Base-by-base conservation (phyloP, 129 eudicot species). In the Centaurea solstitialis region DNA sequence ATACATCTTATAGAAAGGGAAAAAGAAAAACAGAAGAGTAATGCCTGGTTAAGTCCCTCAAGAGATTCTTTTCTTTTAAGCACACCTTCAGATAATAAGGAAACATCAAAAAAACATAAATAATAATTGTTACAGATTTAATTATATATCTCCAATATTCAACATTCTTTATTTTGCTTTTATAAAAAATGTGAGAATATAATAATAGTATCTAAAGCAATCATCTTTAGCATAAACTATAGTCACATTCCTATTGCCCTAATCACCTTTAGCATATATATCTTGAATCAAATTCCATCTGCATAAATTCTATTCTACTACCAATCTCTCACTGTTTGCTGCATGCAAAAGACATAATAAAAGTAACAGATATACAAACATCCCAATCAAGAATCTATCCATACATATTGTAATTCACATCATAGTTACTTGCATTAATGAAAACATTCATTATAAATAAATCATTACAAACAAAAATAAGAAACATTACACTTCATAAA, bases 201-300 rank as follows among this genome's bases (percentile, higher is more conserved):
- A 62, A 74, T 75, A 75, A 68, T 75, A 33, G 37, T 33, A 66
- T 66, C 18, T 37, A 75, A 82, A 81, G 85, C 76, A 68, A 50
- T 68, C 50, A 50, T 68, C 85, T 82, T 82, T 82, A 81, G 72
- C 72, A 81, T 74, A 81, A 59, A 75, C 76, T 6, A 81, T 37
- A 82, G 70, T 75, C 70, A 75, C 72, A 82, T 75, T 82, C 85
- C 76, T 75, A 82, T 82, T 82, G 85, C 72, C 85, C 66, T 47
- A 75, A 81, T 59, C 57, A 61, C 72, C 57, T 41, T 66, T 47
- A 69, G 74, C 80, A 65, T 74, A 43, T 74, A 43, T 11, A 81
- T 82, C 81, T 68, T 75, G 12, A 57, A 68, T 53, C 38, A 17
- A 17, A 59, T 75, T 30, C 69, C 53, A 70, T 37, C 57, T 70